Evolutionary conservation across 805 yeast species (phyloP).

Genomic region (Ogataea philodendri): DNA sequence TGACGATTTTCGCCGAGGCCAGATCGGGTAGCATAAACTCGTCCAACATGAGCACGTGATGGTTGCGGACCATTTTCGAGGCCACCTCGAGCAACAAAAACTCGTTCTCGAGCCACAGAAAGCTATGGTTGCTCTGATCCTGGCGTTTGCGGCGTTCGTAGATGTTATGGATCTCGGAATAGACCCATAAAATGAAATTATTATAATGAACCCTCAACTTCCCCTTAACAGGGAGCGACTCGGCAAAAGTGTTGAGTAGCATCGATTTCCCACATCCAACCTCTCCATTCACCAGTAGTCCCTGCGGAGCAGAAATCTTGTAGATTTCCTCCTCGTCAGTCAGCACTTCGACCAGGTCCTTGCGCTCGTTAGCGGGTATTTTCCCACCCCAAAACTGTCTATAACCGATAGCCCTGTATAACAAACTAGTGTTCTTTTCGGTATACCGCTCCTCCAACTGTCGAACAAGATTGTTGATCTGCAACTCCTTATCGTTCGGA

Average conservation of each 20-base stretch:
- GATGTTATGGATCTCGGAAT: conserved; percentile 56
- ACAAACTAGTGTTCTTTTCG: conserved; percentile 18
- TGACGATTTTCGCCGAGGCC: conserved; percentile 68
- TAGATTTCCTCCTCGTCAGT: conserved; percentile 60
- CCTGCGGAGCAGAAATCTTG: conserved; percentile 59
- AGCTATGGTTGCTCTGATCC: conserved; percentile 33
- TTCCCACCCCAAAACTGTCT: conserved; percentile 32
- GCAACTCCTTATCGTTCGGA: conserved; percentile 50
- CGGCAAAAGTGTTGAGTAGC: conserved; percentile 71
- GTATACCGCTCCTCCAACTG: conserved; percentile 33
- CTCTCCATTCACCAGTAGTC: conserved; percentile 60
- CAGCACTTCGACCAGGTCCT: conserved; percentile 47
- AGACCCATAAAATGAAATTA: conserved; percentile 68
- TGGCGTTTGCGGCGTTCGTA: conserved; percentile 41
- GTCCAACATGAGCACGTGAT: conserved; percentile 61
- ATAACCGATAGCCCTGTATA: conserved; percentile 30
- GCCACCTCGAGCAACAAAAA: conserved; percentile 66
- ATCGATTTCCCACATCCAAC: conserved; percentile 76
- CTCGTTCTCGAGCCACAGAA: conserved; percentile 53
- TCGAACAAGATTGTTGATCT: conserved; percentile 39
- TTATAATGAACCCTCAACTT: conserved; percentile 72
- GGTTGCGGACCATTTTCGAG: conserved; percentile 54
- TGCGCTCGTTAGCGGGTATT: conserved; percentile 17
- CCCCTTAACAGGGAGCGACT: conserved; percentile 57
- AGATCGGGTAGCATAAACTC: conserved; percentile 78